Base-by-base conservation (phyloP, 441 rosid species). In the Jatropha podagrica region DNA sequence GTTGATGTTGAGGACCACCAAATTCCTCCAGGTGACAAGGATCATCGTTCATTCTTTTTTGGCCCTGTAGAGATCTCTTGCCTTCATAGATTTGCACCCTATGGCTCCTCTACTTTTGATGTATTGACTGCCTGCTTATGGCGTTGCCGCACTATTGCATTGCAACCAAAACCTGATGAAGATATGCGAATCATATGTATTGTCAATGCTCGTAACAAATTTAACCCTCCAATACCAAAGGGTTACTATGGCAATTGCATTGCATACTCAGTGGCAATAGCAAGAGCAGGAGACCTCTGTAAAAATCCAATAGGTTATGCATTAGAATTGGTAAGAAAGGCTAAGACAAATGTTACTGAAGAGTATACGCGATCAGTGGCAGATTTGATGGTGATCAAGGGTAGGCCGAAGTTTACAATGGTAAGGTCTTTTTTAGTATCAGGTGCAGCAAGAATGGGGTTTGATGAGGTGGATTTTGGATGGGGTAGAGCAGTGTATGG, bases 141-240 rank as follows among this genome's bases (percentile, higher is more conserved):
- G 90, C 86, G 78, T 2, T 82, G 85, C 65, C 87, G 90, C 11
- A 87, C 92, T 1, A 32, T 70, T 2, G 91, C 92, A 0, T 65
- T 88, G 59, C 79, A 61, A 8, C 84, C 81, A 1, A 79, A 80
- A 58, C 88, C 88, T 0, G 15, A 80, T 6, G 85, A 84, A 4
- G 85, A 83, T 65, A 81, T 83, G 79, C 86, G 91, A 1, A 10
- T 86, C 2, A 54, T 82, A 0, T 85, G 80, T 67, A 27, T 79
- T 38, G 78, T 76, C 26, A 86, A 84, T 72, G 76, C 87, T 1
- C 85, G 89, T 42, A 26, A 75, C 44, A 82, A 68, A 18, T 72
- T 84, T n/a, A 68, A 79, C 44, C 86, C 88, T 1, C 82, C 81
- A 0, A 54, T 88, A 15, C 82, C 92, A 0, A 7, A 51, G 0